A percentile compares a stretch with the other conserved stretches of the same genome.
These are phyloP conservation scores for Schizophyllum amplum DNA, from an alignment of 1,284 basidiomycete species.

Conservation along the genomic window DNA sequence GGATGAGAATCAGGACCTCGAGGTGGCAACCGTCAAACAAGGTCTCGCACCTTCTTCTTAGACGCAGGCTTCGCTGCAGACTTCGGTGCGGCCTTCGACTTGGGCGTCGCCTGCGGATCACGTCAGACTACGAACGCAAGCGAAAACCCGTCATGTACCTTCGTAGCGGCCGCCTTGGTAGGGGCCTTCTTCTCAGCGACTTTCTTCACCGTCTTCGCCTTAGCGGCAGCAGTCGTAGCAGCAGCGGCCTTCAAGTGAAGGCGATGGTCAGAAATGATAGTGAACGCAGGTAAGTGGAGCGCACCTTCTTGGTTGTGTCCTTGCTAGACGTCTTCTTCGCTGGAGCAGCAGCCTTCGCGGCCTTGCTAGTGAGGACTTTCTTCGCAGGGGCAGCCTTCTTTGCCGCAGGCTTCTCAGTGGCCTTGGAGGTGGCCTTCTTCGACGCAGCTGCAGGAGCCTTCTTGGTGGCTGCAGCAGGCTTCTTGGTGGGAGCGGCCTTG, in stretches of 20 bases:
- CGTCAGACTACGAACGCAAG: slow-evolving; percentile 7
- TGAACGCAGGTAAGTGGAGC: neutral
- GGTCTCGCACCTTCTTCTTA: slow-evolving; percentile 22
- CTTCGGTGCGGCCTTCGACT: slow-evolving; percentile 19
- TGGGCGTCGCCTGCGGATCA: slow-evolving; percentile 5
- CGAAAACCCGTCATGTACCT: slow-evolving; percentile 16
- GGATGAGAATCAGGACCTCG: neutral
- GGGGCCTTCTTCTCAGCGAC: slow-evolving; percentile 27
- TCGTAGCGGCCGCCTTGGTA: slow-evolving; percentile 25
- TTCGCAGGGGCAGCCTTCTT: slow-evolving; percentile 16
- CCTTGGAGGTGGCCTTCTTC: slow-evolving; percentile 17
- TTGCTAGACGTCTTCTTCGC: neutral
- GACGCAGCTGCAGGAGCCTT: neutral
- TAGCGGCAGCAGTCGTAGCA: slow-evolving; percentile 25
- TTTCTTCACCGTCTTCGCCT: slow-evolving; percentile 25
- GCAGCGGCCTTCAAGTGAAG: slow-evolving; percentile 25
- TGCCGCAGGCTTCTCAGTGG: slow-evolving; percentile 19
- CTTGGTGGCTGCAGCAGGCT: slow-evolving; percentile 12
- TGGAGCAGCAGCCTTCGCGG: slow-evolving; percentile 11
- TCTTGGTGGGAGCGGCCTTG: slow-evolving; percentile 13
- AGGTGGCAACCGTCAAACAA: slow-evolving; percentile 5
- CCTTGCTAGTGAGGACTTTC: slow-evolving; percentile 19
- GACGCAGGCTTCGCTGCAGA: slow-evolving; percentile 25
- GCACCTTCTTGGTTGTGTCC: slow-evolving; percentile 1
- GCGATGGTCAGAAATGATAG: slow-evolving; percentile 1